Evolutionary conservation across 2,329 filamentous ascomycete genomes (phyloP), one percentile per base, ranked within the genome.

Genomic region (Ciborinia camelliae): DNA sequence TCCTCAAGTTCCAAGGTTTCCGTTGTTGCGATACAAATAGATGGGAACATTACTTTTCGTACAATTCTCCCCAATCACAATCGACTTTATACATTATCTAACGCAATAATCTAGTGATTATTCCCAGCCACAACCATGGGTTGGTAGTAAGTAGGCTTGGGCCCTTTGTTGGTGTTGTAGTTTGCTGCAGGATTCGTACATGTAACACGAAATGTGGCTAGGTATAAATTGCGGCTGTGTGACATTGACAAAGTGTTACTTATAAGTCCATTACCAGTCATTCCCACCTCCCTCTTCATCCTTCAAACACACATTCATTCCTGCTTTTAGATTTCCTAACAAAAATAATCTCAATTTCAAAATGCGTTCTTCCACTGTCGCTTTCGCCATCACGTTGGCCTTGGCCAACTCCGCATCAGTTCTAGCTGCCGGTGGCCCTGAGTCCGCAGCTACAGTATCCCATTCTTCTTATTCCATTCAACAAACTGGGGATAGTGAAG

Each of bases 331-430:
- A n/a, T 41, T 23, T 50, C 45, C 23, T 20, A 55, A 26, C 26
- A n/a, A 58, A 45, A 45, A 30, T 15, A n/a, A 50, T 45, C n/a
- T 47, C 55, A 47, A 26, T 48, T 48, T 63, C 61, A 63, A 39
- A 4, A 63, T 63, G 62, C 62, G 62, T 63, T 63, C 62, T 18
- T 63, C 62, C 26, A 63, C 62, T 39, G 32, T 63, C 52, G 53
- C 45, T 41, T 58, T 63, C 52, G 62, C 52, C 32, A 20, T 59
- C 35, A 39, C 52, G n/a, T 58, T 63, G 61, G 61, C 61, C 14
- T 47, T 57, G 53, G 37, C 52, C 52, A 58, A 47, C 14, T 54
- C 61, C 23, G 39, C 30, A 55, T 37, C 50, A 54, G 62, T 50
- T 41, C 62, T 63, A 23, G 52, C 62, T 43, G 41, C 51, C n/a